Percentiles rank a stretch among this genome's conserved stretches.
Evolutionary conservation across 371 early-diverging fungal species (phyloP).

Genomic region (Catenaria anguillulae): DNA sequence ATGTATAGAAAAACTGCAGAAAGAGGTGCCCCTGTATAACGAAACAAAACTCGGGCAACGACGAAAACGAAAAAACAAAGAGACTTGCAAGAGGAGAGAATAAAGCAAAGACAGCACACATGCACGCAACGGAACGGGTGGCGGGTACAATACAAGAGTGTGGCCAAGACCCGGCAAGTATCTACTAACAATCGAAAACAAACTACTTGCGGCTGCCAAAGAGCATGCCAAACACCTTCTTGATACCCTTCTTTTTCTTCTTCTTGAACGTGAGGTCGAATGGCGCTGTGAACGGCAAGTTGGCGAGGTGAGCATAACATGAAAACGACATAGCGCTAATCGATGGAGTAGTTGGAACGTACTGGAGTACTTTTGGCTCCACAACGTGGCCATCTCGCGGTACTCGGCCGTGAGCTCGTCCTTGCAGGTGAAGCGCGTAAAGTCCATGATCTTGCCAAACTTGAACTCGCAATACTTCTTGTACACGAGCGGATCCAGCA

Average conservation of each 20-base stretch:
- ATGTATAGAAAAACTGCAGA: no score
- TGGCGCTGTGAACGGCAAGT: neutral
- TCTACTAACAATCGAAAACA: neutral
- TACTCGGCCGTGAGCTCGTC: neutral
- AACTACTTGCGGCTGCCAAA: neutral
- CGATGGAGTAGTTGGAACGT: neutral
- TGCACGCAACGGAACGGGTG: no score
- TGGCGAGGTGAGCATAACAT: no score
- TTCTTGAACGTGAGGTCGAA: neutral
- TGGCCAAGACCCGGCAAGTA: no score
- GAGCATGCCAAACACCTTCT: neutral
- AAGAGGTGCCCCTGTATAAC: no score
- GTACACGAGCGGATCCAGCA: constrained; percentile 5
- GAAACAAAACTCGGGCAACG: no score
- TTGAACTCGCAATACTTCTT: constrained; percentile 1
- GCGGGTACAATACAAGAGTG: no score
- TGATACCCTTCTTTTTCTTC: constrained; percentile 1
- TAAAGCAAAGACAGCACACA: no score
- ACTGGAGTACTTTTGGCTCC: neutral
- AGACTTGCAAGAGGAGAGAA: no score
- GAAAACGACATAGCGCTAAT: neutral
- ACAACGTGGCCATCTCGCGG: neutral
- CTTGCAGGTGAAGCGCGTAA: constrained; percentile 3
- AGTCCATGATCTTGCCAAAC: constrained; percentile 8
- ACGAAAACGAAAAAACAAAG: no score